Percentiles rank a stretch among this genome's conserved stretches.
Evolutionary conservation across 495 filamentous ascomycete genomes (phyloP).

Genomic region (Podospora fimiseda): DNA sequence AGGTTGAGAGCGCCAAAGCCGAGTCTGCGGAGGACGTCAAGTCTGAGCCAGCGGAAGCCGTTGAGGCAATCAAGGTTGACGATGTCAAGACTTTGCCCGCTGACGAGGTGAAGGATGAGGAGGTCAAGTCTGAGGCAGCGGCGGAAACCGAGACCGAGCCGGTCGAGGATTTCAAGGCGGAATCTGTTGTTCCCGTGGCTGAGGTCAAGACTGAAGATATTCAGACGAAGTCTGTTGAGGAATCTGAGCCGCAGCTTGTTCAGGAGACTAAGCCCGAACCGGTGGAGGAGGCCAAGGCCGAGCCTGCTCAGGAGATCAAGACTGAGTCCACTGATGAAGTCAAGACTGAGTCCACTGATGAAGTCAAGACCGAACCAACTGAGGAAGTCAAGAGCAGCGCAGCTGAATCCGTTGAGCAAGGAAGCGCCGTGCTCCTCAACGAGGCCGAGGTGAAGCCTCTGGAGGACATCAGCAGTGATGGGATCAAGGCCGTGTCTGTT

Average conservation of each 20-base stretch:
- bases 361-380: background rate
- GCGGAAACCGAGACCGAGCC: conserved; percentile 4
- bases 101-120: conserved; percentile 7
- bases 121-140: conserved; percentile 10
- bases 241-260: background rate
- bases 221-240: conserved; percentile 10
- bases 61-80: conserved; percentile 2
- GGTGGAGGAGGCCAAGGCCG: conserved; percentile 7
- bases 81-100: background rate
- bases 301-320: conserved; percentile 9
- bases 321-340: background rate
- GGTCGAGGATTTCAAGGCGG: conserved; percentile 3
- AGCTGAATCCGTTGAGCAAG: too few relatives aligned
- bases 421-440: too few relatives aligned
- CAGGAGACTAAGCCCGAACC: conserved; percentile 5
- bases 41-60: conserved; percentile 1
- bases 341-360: background rate
- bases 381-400: background rate
- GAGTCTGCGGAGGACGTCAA: conserved; percentile 4
- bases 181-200: too few relatives aligned
- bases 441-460: too few relatives aligned
- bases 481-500: conserved; percentile 1
- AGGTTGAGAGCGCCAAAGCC: too few relatives aligned
- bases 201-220: too few relatives aligned
- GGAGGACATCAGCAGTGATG: conserved; percentile 9